phyloP scores from a whole-genome alignment of 345 rosid genomes.

The Erysimum cheiranthoides region DNA sequence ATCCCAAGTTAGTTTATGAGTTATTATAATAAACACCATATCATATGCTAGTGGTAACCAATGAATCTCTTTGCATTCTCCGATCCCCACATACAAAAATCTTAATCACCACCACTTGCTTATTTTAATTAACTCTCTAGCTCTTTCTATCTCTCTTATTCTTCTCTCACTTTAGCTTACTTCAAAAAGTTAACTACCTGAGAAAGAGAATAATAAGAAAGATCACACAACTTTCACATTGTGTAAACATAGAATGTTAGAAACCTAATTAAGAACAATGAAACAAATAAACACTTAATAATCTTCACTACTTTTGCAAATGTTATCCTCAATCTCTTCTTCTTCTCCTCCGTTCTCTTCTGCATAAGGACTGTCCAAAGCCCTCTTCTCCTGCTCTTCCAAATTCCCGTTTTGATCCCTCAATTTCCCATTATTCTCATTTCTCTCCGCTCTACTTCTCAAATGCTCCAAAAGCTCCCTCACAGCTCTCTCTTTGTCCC shows the following conservation, averaged over 20 bases:
- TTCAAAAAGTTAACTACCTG: slow-evolving; percentile 6
- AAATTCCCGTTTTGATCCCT: slow-evolving; percentile 1
- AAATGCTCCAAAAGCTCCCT: slow-evolving; percentile 10
- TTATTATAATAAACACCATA: slow-evolving; percentile 5
- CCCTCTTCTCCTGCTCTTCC: slow-evolving; percentile 34
- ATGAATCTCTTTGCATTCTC: slow-evolving; percentile 12
- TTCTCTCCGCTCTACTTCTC: slow-evolving; percentile 25
- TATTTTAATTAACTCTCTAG: slow-evolving; percentile 1
- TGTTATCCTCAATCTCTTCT: slow-evolving; percentile 33
- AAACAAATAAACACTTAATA: slow-evolving; percentile 5
- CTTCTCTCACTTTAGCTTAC: slow-evolving; percentile 12
- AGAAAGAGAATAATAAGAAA: not conserved
- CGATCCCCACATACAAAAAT: slow-evolving; percentile 11
- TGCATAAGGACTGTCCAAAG: slow-evolving; percentile 28
- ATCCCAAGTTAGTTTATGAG: not conserved
- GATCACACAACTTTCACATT: slow-evolving; percentile 33
- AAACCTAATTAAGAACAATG: slow-evolving; percentile 3
- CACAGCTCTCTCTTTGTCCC: slow-evolving; percentile 32
- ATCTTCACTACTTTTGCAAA: slow-evolving; percentile 36
- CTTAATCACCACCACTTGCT: slow-evolving; percentile 9
- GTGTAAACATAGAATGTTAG: slow-evolving; percentile 10
- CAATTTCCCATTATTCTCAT: slow-evolving; percentile 7
- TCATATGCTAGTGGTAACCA: slow-evolving; percentile 14
- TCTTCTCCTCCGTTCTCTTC: slow-evolving; percentile 7
- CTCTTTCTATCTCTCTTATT: not conserved